Evolutionary conservation across 768 basidiomycete genomes (phyloP).

Genomic region (Pulveroboletus ravenelii): DNA sequence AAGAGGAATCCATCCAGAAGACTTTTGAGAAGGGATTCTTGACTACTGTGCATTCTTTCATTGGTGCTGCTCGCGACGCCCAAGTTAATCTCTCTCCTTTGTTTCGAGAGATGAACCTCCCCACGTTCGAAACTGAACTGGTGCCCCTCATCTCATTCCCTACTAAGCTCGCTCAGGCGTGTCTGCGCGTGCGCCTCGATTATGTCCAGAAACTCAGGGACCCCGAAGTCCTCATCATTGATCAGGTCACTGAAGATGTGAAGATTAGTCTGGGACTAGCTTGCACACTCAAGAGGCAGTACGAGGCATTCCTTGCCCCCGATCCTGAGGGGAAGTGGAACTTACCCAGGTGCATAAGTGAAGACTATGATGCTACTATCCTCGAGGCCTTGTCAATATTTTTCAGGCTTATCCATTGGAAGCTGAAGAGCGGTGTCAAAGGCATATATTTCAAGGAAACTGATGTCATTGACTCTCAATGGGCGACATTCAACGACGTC

Average conservation of each 20-base stretch:
- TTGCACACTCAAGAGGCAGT: slow-evolving; percentile 92
- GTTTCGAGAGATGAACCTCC: slow-evolving; percentile 87
- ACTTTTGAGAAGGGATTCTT: slow-evolving; percentile 91
- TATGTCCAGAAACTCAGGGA: slow-evolving; percentile 85
- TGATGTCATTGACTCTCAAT: slow-evolving; percentile 94
- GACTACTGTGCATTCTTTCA: slow-evolving; percentile 80
- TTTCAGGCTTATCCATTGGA: slow-evolving; percentile 93
- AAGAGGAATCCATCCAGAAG: slow-evolving; percentile 93
- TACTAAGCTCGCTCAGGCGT: slow-evolving; percentile 88
- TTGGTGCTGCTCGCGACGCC: slow-evolving; percentile 80
- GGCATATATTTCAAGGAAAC: slow-evolving; percentile 97
- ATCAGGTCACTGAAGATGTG: slow-evolving; percentile 91
- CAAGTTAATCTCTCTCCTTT: slow-evolving; percentile 73
- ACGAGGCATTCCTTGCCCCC: slow-evolving; percentile 84
- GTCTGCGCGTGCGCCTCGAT: slow-evolving; percentile 82
- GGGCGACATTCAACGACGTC: slow-evolving; percentile 92
- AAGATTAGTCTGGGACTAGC: slow-evolving; percentile 88
- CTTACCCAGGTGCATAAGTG: slow-evolving; percentile 80
- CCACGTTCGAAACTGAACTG: slow-evolving; percentile 84
- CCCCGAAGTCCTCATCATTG: slow-evolving; percentile 84
- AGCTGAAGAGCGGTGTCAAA: slow-evolving; percentile 87
- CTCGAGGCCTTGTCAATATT: slow-evolving; percentile 83
- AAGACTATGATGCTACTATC: slow-evolving; percentile 87
- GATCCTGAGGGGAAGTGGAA: slow-evolving; percentile 88
- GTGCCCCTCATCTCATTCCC: slow-evolving; percentile 95